Evolutionary conservation across 163 green algal genomes (phyloP), one percentile per base, ranked within the genome.

Genomic region (Prototheca stagnorum): DNA sequence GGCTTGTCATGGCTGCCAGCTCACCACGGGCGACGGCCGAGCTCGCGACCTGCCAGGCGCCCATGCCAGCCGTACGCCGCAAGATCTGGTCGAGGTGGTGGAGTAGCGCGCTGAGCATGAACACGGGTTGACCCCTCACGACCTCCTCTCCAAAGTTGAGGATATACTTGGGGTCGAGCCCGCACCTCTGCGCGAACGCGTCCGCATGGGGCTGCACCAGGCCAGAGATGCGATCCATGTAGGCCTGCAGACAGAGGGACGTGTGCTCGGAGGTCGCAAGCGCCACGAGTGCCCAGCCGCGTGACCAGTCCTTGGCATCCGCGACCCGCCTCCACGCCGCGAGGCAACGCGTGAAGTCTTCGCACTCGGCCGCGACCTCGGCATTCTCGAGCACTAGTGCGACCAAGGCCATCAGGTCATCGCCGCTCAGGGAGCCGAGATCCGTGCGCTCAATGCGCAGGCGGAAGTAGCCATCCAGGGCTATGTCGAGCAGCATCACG

Each of bases 91-190:
- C 62, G 47, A 89, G 65, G 44, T 51, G 45, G 24, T 68, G 53
- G 33, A 90, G 59, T 42, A 93, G 58, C 35, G 59, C 47, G 29
- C 54, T 57, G 41, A 80, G 55, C 17, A 84, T 54, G 51, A 85
- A 88, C n/a, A 83, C 23, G 0, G 79, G 65, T 58, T 86, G 80
- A 15, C 71, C 73, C 14, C 85, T 65, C 25, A 92, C 78, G 35
- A 90, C 74, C 74, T 95, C 84, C 73, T 94, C 84, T 8, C 74
- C 80, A 70, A 94, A 94, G 57, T 92, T 94, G 39, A 57, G 36
- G 24, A 88, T 69, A 58, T 87, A 85, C 16, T 52, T 54, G 2
- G 24, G 19, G 37, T 88, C 71, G 33, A 89, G 59, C 12, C 55
- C 54, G 49, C 73, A 81, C 7, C 41, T 43, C 14, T 36, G 26